Evolutionary conservation across 2,329 filamentous ascomycete genomes (phyloP), one percentile per base, ranked within the genome.

Genomic region (Chaetothyriales sp.): DNA sequence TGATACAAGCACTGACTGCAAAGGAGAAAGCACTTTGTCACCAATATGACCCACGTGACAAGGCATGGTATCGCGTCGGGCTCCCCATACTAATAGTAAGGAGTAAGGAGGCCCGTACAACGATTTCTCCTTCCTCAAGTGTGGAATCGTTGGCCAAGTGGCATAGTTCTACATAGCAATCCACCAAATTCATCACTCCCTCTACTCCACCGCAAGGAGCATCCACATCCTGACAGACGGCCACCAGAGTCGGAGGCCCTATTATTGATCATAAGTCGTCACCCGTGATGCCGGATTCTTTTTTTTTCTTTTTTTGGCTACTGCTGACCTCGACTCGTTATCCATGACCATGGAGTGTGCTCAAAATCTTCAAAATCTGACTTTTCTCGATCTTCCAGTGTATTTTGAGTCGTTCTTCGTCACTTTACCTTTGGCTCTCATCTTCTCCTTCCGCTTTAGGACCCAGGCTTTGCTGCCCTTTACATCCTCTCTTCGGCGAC

Each of bases 361-460:
- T 39, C 28, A n/a, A n/a, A n/a, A n/a, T n/a, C n/a, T n/a, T 68
- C 72, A 95, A 65, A 94, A 95, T 28, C 80, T 80, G 50, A 82
- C 72, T 52, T 85, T 79, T 67, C 92, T 78, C 72, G 88, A 95
- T 61, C 92, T 76, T 26, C 90, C 92, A 0, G 90, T 96, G 66
- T 95, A 98, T 69, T 93, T 96, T 48, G 86, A 94, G 51, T 77
- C 87, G 1, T 81, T 72, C 73, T 96, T 96, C 60, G 96, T 90
- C 25, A 96, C 77, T 73, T 92, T 95, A 45, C 92, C 92, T 69
- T 95, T 95, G 55, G 80, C 76, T 68, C 93, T 85, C 84, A 95
- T 92, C 71, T 95, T 87, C 58, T 72, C 89, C 73, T 95, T 95
- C 66, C 84, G 82, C 48, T 71, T 69, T 62, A 69, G 45, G 32